These are phyloP conservation scores for Penicillium riverlandense DNA, from an alignment of 495 filamentous ascomycete genomes.

Conservation along the genomic window DNA sequence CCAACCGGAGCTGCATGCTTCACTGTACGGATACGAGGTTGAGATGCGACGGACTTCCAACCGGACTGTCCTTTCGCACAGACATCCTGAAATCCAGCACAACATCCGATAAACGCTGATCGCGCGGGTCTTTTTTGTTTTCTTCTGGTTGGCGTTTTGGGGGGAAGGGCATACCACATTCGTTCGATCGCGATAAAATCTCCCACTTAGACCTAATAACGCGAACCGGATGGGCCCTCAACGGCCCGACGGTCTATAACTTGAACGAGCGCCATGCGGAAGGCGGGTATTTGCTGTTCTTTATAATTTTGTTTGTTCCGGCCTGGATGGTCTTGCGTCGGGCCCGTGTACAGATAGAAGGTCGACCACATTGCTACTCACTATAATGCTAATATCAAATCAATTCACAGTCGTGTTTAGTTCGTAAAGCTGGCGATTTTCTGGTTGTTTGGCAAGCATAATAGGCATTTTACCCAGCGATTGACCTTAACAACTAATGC, in stretches of 20 bases:
- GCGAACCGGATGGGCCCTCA: neutral
- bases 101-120: too few species aligned
- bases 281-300: too few species aligned
- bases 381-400: conserved; percentile 14
- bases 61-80: neutral
- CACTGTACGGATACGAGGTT: neutral
- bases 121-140: neutral
- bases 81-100: neutral
- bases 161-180: conserved; percentile 1
- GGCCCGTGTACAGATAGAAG: neutral
- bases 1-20: neutral
- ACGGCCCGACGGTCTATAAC: conserved; percentile 5
- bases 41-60: too few species aligned
- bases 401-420: too few species aligned
- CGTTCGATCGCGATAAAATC: conserved; percentile 2
- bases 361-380: conserved; percentile 7
- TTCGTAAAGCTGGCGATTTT: too few species aligned
- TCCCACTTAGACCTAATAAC: conserved; percentile 7
- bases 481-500: too few species aligned
- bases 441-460: too few species aligned
- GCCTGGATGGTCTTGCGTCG: neutral
- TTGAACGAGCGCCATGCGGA: conserved; percentile 10
- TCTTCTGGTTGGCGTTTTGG: conserved; percentile 3
- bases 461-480: too few species aligned
- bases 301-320: too few species aligned